A percentile compares a stretch with the other conserved stretches of the same genome.
These are phyloP conservation scores for Volvox carteri DNA, from an alignment of 163 green algal species.

Conservation along the genomic window DNA sequence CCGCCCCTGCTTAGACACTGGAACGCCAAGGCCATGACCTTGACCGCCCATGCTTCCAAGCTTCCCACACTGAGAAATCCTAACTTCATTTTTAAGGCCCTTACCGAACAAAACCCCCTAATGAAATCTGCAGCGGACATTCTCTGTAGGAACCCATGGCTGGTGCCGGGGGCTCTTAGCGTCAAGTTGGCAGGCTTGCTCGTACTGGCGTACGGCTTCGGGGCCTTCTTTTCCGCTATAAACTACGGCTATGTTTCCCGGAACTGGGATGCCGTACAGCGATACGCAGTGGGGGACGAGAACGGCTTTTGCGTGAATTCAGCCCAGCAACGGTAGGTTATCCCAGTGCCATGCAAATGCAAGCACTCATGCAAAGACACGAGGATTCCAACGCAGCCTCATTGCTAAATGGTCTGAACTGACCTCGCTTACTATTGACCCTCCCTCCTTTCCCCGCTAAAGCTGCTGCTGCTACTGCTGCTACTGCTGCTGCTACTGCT, in stretches of 20 bases:
- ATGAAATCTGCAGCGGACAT: background rate
- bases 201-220: slow-evolving; percentile 18
- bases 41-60: too few relatives aligned
- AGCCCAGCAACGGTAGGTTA: background rate
- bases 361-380: background rate
- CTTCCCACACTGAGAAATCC: too few relatives aligned
- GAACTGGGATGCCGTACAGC: background rate
- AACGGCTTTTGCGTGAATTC: slow-evolving; percentile 9
- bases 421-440: background rate
- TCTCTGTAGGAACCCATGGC: slow-evolving; percentile 24
- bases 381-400: background rate
- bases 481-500: background rate
- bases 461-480: background rate
- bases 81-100: too few relatives aligned
- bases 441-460: background rate
- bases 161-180: slow-evolving; percentile 27
- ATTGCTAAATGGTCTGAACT: background rate
- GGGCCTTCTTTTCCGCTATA: slow-evolving; percentile 15
- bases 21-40: too few relatives aligned
- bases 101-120: too few relatives aligned
- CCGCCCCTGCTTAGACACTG: too few relatives aligned
- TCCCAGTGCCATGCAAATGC: background rate
- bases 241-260: slow-evolving; percentile 13
- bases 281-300: background rate
- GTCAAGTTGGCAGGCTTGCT: slow-evolving; percentile 39